A percentile compares a stretch with the other conserved stretches of the same genome.
Conservation (phyloP, 192 early-diverging fungal genomes). For the Diversispora eburnea region DNA sequence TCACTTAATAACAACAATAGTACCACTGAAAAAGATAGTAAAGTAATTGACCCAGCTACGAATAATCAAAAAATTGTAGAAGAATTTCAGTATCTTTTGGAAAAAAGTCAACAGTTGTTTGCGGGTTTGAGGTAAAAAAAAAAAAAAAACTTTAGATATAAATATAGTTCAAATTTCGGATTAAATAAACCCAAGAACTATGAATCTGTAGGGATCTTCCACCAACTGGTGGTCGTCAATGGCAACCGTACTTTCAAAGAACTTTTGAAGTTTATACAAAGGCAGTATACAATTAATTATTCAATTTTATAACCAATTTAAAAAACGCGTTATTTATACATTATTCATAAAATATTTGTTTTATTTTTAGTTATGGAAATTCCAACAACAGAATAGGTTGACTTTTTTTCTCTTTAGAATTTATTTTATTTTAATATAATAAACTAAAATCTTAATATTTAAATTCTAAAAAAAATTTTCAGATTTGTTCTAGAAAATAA, state of each 20-base stretch:
- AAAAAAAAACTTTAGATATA: constrained; percentile 17
- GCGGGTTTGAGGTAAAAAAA: constrained; percentile 73
- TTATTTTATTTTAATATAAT: neutral
- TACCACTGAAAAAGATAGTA: constrained; percentile 4
- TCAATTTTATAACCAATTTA: neutral
- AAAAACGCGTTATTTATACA: neutral
- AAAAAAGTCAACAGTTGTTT: constrained; percentile 97
- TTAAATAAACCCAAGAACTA: neutral
- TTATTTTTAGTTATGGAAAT: constrained; percentile 77
- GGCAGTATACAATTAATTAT: constrained; percentile 27
- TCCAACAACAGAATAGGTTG: constrained; percentile 87
- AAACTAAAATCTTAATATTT: neutral
- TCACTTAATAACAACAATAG: too few species aligned
- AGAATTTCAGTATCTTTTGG: constrained; percentile 92
- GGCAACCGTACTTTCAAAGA: constrained; percentile 85
- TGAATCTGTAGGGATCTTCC: constrained; percentile 67
- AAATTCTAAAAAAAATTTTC: neutral
- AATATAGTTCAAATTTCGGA: too few species aligned
- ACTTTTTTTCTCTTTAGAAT: neutral
- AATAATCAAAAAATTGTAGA: constrained; percentile 45
- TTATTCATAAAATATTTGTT: neutral
- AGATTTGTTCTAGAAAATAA: constrained; percentile 83
- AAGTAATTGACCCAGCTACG: neutral
- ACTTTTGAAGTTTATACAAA: constrained; percentile 98
- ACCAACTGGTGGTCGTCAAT: constrained; percentile 73